phyloP scores from a whole-genome alignment of 1,284 basidiomycete species.

The Spongispora temasekensis region DNA sequence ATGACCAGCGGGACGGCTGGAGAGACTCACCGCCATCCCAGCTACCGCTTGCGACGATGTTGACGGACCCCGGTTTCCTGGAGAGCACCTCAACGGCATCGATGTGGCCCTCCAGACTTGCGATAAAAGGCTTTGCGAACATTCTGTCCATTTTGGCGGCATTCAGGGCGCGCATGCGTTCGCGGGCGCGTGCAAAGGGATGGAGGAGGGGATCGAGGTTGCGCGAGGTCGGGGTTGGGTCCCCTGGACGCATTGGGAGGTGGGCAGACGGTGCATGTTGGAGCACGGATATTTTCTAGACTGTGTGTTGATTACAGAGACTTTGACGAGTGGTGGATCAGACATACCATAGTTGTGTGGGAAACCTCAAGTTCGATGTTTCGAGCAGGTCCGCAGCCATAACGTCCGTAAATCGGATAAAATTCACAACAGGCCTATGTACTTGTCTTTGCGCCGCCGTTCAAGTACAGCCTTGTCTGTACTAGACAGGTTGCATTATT shows the following conservation, averaged over 20 bases:
- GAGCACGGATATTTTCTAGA: conserved; percentile 84
- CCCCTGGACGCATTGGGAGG: conserved; percentile 70
- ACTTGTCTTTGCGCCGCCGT: too few species aligned
- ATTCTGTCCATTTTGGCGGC: conserved; percentile 97
- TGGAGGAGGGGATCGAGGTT: conserved; percentile 95
- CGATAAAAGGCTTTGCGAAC: conserved; percentile 96
- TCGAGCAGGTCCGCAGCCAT: too few species aligned
- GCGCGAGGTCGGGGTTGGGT: conserved; percentile 84
- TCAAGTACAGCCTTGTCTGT: too few species aligned
- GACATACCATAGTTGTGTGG: conserved; percentile 28
- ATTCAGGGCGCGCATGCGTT: conserved; percentile 92
- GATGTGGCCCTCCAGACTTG: conserved; percentile 87
- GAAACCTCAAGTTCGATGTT: too few species aligned
- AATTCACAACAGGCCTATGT: too few species aligned
- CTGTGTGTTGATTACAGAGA: conserved; percentile 6
- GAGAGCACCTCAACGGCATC: conserved; percentile 93
- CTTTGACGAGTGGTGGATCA: too few species aligned
- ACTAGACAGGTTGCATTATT: neutral
- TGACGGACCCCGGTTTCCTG: conserved; percentile 77
- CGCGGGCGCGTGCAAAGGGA: conserved; percentile 90
- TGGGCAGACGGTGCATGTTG: conserved; percentile 82
- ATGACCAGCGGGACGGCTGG: neutral
- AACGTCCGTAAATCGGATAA: too few species aligned
- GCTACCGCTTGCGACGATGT: conserved; percentile 88
- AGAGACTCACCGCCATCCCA: conserved; percentile 83